Evolutionary conservation across 495 filamentous ascomycete species (phyloP).

Genomic region (Stereocaulon alpinum): DNA sequence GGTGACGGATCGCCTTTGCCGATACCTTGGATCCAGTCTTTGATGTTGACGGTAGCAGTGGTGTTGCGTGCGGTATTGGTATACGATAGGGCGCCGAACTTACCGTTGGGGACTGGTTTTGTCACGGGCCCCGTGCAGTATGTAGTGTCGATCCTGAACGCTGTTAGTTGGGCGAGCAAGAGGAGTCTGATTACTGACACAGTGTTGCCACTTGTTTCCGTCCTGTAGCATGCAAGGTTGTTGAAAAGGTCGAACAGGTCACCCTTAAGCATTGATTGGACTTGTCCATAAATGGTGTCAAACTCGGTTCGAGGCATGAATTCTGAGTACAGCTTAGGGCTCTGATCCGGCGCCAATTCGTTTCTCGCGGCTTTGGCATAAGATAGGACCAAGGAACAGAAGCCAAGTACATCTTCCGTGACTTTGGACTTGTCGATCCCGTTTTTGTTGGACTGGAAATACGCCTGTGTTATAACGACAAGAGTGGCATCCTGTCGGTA

Average conservation of each 20-base stretch:
- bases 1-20: constrained; percentile 8
- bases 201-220: too few species aligned
- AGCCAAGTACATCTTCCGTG: constrained; percentile 20
- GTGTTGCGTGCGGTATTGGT: too few species aligned
- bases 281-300: constrained; percentile 14
- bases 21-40: constrained; percentile 21
- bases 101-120: too few species aligned
- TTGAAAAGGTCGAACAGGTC: constrained; percentile 16
- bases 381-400: constrained; percentile 20
- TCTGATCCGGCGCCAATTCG: background rate
- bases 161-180: too few species aligned
- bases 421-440: constrained; percentile 9
- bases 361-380: constrained; percentile 17
- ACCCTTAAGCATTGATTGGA: constrained; percentile 10
- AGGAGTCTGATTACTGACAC: too few species aligned
- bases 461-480: constrained; percentile 17
- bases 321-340: constrained; percentile 6
- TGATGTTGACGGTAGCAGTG: too few species aligned
- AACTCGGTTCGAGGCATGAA: constrained; percentile 25
- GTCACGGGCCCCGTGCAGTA: too few species aligned
- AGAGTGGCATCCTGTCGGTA: too few species aligned
- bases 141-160: too few species aligned
- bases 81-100: constrained; percentile 12
- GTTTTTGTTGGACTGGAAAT: constrained; percentile 16
- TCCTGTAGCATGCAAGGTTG: constrained; percentile 21